phyloP scores from a whole-genome alignment of 495 filamentous ascomycete genomes.

The Aspergillus ellipticus region DNA sequence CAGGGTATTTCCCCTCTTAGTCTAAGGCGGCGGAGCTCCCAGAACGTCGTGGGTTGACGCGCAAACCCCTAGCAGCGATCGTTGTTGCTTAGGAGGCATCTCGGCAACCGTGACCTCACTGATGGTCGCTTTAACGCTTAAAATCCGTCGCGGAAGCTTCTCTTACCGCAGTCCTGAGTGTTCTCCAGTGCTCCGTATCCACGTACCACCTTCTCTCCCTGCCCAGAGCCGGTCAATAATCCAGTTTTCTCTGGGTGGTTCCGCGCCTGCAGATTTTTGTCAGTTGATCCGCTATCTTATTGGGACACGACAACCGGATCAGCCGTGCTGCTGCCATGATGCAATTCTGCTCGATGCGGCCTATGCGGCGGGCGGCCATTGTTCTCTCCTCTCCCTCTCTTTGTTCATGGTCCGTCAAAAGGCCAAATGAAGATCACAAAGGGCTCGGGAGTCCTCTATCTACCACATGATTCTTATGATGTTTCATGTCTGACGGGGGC shows the following conservation, averaged over 20 bases:
- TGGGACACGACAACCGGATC: not conserved
- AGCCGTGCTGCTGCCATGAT: not conserved
- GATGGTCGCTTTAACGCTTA: constrained; percentile 1
- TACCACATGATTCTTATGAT: not conserved
- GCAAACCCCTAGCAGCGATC: constrained; percentile 18
- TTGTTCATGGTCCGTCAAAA: not conserved
- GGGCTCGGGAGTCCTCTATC: not conserved
- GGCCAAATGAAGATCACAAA: not conserved
- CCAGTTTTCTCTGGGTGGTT: not conserved
- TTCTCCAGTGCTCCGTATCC: not conserved
- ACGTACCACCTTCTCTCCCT: too few species aligned
- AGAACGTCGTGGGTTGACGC: constrained; percentile 11
- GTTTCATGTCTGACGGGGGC: not conserved
- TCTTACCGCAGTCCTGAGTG: not conserved
- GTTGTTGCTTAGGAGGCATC: constrained; percentile 2
- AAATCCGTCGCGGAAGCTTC: constrained; percentile 3
- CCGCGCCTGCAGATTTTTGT: not conserved
- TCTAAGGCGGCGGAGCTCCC: constrained; percentile 4
- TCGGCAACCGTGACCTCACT: constrained; percentile 9
- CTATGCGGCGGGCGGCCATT: not conserved
- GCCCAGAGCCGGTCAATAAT: not conserved
- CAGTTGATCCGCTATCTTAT: not conserved
- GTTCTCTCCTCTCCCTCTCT: not conserved
- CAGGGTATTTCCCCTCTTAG: not conserved
- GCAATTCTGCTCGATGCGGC: not conserved